phyloP scores from a whole-genome alignment of 305 asterid genomes.

The Solanum hybrid region DNA sequence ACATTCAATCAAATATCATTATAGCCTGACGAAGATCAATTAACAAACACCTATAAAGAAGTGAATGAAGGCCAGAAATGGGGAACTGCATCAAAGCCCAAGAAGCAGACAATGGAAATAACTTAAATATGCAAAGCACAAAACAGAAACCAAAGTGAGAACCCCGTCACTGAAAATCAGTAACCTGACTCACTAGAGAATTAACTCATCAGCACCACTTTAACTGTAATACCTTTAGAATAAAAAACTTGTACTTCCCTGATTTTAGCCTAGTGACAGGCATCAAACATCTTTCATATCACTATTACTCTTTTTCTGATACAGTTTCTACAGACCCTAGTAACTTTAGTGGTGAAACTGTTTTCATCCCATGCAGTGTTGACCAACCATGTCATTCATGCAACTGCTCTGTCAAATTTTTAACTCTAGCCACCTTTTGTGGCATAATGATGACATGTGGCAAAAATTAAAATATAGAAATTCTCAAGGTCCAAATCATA shows the following conservation, averaged over 20 bases:
- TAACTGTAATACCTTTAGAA: background rate
- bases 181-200: background rate
- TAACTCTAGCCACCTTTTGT: background rate
- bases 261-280: background rate
- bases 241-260: background rate
- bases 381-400: background rate
- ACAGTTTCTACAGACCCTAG: background rate
- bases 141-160: background rate
- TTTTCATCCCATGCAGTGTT: background rate
- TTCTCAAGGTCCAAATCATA: background rate
- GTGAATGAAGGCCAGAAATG: background rate
- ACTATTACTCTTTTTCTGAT: background rate
- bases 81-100: background rate
- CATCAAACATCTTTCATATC: background rate
- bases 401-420: background rate
- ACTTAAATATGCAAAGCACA: background rate
- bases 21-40: background rate
- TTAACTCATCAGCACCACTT: background rate
- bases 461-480: background rate
- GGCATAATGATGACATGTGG: background rate
- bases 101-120: background rate
- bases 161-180: background rate
- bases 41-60: background rate
- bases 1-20: background rate
- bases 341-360: background rate